Evolutionary conservation across 2,329 filamentous ascomycete genomes (phyloP), one percentile per base, ranked within the genome.

Genomic region (Trichophyton benhamiae): DNA sequence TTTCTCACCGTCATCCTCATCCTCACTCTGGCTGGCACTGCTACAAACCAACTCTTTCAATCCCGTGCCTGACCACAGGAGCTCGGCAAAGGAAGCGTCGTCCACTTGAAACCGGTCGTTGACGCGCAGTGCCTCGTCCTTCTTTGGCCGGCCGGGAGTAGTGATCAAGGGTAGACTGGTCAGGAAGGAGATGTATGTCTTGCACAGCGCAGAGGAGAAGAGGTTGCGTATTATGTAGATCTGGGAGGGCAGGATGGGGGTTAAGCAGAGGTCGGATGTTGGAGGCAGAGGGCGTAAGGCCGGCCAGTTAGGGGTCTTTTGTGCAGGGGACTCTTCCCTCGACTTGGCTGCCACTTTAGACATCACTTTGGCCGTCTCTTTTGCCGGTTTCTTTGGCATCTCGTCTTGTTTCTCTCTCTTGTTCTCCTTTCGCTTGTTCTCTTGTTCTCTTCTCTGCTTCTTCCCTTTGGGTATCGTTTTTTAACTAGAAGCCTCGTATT

Each of bases 101-200:
- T 91, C 78, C 20, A 95, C 77, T 74, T 95, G 89, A 68, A 87
- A 95, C 9, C 92, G 84, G 71, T 96, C 92, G 71, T 96, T 96
- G 55, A 96, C 88, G 41, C 92, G 82, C 6, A 89, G 81, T 0
- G 91, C 91, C 61, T 94, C 86, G 57, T 88, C 89, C 64, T 84
- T 85, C 72, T 88, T 92, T 1, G 89, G 89, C 63, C 84, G 85
- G 0, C 84, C 84, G 0, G 89, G 89, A 0, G 89, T 95, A 0
- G 89, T 95, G 52, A 81, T 82, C 53, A 95, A 76, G 0, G 89
- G 85, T 2, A 95, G 75, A 0, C 81, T 82, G 8, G 82, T 78
- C 0, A 95, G 81, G 68, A 92, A 94, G 0, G 82, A 79, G 58
- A 90, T 82, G 71, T 92, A 95, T 61, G 81, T 83, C 66, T 85